Evolutionary conservation across 2,329 filamentous ascomycete genomes (phyloP).

Genomic region (Paecilomyces formosus): DNA sequence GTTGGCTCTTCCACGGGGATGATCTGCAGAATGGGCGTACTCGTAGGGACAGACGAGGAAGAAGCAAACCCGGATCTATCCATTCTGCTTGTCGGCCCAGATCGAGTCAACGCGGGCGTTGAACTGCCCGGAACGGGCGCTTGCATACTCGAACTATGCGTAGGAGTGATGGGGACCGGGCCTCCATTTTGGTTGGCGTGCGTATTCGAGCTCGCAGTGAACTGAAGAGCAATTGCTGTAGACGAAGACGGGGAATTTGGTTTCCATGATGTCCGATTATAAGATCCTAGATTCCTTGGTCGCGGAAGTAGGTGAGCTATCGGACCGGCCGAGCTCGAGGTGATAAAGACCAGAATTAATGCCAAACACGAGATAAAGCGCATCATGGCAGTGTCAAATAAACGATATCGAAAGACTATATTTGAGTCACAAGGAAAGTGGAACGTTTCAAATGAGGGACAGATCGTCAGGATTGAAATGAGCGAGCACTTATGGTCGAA

Average conservation of each 20-base stretch:
- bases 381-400: constrained; percentile 8
- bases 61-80: not conserved
- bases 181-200: not conserved
- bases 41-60: not conserved
- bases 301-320: constrained; percentile 13
- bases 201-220: not conserved
- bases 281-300: not conserved
- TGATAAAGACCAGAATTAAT: constrained; percentile 8
- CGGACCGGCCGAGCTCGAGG: constrained; percentile 17
- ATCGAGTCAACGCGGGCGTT: not conserved
- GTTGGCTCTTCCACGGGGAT: not conserved
- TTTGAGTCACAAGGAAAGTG: not conserved
- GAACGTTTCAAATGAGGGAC: not conserved
- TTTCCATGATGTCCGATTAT: not conserved
- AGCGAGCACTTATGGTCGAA: not conserved
- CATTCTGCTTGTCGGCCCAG: not conserved
- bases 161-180: not conserved
- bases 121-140: not conserved
- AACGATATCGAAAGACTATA: not conserved
- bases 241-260: not conserved
- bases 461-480: not conserved
- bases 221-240: not conserved
- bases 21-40: not conserved
- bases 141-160: not conserved
- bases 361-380: constrained; percentile 4